A percentile compares a stretch with the other conserved stretches of the same genome.
These are phyloP conservation scores for Carex arenaria DNA, from an alignment of 202 grass and related monocot genomes.

Conservation along the genomic window DNA sequence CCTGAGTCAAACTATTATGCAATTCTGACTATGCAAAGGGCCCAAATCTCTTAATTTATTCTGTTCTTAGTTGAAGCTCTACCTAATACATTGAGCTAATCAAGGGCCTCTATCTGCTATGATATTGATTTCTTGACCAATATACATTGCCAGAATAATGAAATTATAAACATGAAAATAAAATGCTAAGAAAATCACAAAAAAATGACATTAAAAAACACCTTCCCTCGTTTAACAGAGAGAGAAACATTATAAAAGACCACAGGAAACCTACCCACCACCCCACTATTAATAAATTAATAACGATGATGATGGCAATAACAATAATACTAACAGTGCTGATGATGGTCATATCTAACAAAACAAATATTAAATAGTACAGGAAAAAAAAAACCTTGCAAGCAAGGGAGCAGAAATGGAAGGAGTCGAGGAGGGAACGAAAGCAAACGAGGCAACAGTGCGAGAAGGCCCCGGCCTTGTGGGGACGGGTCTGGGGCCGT, in stretches of 20 bases:
- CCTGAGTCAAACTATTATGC: background rate
- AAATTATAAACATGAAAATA: background rate
- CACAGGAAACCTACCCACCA: background rate
- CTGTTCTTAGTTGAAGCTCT: background rate
- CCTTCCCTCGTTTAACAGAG: background rate
- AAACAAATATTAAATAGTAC: background rate
- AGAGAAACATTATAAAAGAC: background rate
- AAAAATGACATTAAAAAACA: background rate
- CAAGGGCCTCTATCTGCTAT: background rate
- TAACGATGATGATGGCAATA: background rate
- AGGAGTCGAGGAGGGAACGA: conserved; percentile 76
- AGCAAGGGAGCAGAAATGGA: conserved; percentile 90
- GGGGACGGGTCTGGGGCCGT: conserved; percentile 75
- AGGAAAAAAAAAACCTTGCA: conserved; percentile 54
- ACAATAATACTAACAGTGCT: background rate
- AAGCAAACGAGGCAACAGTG: conserved; percentile 80
- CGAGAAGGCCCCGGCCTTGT: conserved; percentile 68
- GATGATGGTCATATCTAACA: background rate
- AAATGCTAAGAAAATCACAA: background rate
- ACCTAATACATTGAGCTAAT: conserved; percentile 10
- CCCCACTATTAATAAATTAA: background rate
- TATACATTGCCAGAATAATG: background rate
- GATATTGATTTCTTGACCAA: background rate
- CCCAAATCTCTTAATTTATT: conserved; percentile 1
- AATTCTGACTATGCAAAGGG: conserved; percentile 7